Evolutionary conservation across 805 yeast species (phyloP).

Genomic region (Ogataea minuta): DNA sequence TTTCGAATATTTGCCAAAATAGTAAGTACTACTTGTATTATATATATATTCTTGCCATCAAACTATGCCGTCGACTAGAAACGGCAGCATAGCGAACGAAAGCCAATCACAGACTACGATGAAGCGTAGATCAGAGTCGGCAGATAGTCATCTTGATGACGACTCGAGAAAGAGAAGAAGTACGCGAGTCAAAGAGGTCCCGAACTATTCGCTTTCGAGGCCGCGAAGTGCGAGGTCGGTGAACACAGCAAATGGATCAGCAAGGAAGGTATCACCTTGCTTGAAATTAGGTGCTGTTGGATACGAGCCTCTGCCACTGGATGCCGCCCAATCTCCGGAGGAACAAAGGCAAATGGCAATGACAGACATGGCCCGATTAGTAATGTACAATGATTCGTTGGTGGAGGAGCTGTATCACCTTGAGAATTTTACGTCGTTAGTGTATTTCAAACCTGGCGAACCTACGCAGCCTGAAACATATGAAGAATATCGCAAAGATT

Average conservation of each 20-base stretch:
- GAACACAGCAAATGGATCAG: neutral
- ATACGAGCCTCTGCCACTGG: neutral
- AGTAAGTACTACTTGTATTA: neutral
- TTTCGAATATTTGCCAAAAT: slow-evolving; percentile 8
- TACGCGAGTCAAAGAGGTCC: slow-evolving; percentile 6
- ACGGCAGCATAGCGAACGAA: neutral
- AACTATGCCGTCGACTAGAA: slow-evolving; percentile 4
- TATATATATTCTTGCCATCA: neutral
- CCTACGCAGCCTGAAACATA: slow-evolving; percentile 37
- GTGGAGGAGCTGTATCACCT: slow-evolving; percentile 65
- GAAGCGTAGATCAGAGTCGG: slow-evolving; percentile 8
- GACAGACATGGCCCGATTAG: slow-evolving; percentile 41
- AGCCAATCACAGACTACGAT: neutral
- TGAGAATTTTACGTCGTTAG: slow-evolving; percentile 56
- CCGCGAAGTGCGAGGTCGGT: slow-evolving; percentile 2
- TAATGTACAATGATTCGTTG: slow-evolving; percentile 45
- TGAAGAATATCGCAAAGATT: slow-evolving; percentile 31
- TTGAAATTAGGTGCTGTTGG: slow-evolving; percentile 1
- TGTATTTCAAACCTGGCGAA: slow-evolving; percentile 56
- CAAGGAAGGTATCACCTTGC: slow-evolving; percentile 6
- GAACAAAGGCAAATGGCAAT: slow-evolving; percentile 11
- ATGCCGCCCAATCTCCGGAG: neutral
- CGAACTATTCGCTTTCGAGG: slow-evolving; percentile 5
- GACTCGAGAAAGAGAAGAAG: slow-evolving; percentile 5
- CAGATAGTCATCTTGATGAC: slow-evolving; percentile 6